These are phyloP conservation scores for Drosera spatulata DNA, from an alignment of 179 eudicot species.

Conservation along the genomic window DNA sequence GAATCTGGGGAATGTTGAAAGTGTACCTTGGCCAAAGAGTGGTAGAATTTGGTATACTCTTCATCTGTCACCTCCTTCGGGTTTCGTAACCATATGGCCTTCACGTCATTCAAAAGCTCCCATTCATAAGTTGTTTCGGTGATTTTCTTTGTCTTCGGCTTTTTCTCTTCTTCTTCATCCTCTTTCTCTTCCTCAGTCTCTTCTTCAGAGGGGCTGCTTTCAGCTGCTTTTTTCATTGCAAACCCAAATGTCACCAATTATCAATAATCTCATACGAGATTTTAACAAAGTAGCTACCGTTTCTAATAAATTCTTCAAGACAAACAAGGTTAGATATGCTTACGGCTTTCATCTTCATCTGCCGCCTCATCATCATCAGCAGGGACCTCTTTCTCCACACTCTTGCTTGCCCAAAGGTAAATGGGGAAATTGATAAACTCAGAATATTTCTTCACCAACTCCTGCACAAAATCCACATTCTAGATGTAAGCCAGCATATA, in stretches of 20 bases:
- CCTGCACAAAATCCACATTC: constrained; percentile 26
- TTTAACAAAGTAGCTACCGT: too few species aligned
- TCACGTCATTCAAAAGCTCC: constrained; percentile 95
- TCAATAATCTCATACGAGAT: too few species aligned
- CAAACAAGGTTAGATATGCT: constrained; percentile 11
- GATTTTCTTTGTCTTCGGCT: constrained; percentile 75
- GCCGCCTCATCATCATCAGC: constrained; percentile 85
- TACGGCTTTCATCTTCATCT: constrained; percentile 78
- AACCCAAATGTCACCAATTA: background rate
- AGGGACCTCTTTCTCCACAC: constrained; percentile 89
- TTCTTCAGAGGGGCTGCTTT: constrained; percentile 55
- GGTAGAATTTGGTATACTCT: constrained; percentile 89
- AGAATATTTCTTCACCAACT: constrained; percentile 84
- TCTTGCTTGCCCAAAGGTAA: constrained; percentile 84
- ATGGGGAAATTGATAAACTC: constrained; percentile 96
- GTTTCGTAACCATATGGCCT: constrained; percentile 89
- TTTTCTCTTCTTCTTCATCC: constrained; percentile 41
- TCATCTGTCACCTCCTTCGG: constrained; percentile 99
- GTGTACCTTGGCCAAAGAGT: constrained; percentile 77
- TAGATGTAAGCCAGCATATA: background rate
- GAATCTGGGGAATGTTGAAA: background rate
- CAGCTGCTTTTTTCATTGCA: constrained; percentile 35
- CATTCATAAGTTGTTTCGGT: constrained; percentile 82
- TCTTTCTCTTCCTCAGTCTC: constrained; percentile 64
- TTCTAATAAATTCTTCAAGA: too few species aligned